Evolutionary conservation across 2,329 filamentous ascomycete species (phyloP), one percentile per base, ranked within the genome.

Genomic region (Cytospora piceicola): DNA sequence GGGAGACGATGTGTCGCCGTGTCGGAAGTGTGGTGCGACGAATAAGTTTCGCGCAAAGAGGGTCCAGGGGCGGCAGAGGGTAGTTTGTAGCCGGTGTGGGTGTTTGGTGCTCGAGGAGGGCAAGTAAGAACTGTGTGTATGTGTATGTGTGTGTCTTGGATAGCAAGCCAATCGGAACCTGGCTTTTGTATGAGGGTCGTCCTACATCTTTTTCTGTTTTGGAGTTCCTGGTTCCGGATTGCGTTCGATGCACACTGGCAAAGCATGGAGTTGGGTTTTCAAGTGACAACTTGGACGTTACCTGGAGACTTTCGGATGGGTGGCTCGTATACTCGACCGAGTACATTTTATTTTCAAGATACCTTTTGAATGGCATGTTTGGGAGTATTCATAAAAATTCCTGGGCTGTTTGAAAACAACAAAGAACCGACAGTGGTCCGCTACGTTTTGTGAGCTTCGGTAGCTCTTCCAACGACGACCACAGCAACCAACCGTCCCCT

Each of bases 81-180:
- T 91, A 69, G 81, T 88, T n/a, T 92, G 89, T 74, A 82, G 82
- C 42, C 81, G 79, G 55, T 92, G 82, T 68, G 82, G 82, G 3
- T 74, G 71, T 53, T 64, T 72, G 12, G 70, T 71, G 36, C 61
- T 34, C 22, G 69, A 71, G 17, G 65, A 69, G 15, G 56, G 46
- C 8, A 65, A 15, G 29, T 65, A 46, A 62, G 24, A n/a, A 17
- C 1, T 17, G 8, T 32, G 27, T 34, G 30, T 11, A 20, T 29
- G 27, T 29, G 27, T 29, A 1, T 17, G 8, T 32, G 27, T 34
- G 32, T 11, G 27, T 49, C 39, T 34, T 36, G 39, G 42, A 29
- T n/a, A 12, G 20, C 17, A 17, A 17, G 14, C 52, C 24, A 24
- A 8, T 8, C 32, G 51, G 51, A 24, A 22, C 27, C 9, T 14